phyloP scores from a whole-genome alignment of 2,329 filamentous ascomycete species.

The Fusarium coffeatum region DNA sequence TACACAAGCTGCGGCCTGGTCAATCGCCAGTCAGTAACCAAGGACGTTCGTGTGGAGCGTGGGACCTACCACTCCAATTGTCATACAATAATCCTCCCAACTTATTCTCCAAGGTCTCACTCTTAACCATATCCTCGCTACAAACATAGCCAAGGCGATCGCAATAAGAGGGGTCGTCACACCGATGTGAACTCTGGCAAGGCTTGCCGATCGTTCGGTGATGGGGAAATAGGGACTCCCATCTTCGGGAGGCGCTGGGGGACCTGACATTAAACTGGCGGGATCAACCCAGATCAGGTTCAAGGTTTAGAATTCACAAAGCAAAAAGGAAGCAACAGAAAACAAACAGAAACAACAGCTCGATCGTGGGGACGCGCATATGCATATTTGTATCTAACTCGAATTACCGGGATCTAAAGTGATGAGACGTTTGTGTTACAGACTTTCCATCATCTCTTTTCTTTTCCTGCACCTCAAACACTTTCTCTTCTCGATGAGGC shows the following conservation, averaged over 20 bases:
- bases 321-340: neutral
- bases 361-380: neutral
- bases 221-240: slow-evolving; percentile 17
- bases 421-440: slow-evolving; percentile 7
- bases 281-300: too few species aligned
- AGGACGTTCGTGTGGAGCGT: rapidly evolving
- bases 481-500: neutral
- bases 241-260: slow-evolving; percentile 1
- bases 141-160: slow-evolving; percentile 8
- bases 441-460: neutral
- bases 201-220: neutral
- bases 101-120: neutral
- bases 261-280: neutral
- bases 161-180: neutral
- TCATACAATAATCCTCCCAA: slow-evolving; percentile 19
- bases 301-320: neutral
- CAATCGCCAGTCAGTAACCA: neutral
- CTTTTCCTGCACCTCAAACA: neutral
- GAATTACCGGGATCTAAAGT: neutral
- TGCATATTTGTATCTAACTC: slow-evolving; percentile 20
- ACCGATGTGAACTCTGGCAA: neutral
- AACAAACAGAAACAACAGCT: neutral
- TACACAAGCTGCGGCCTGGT: slow-evolving; percentile 1
- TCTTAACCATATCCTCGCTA: slow-evolving; percentile 6
- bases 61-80: slow-evolving; percentile 1